These are phyloP conservation scores for Gaeumannomyces sp. DNA, from an alignment of 2,329 filamentous ascomycete genomes.

Conservation along the genomic window DNA sequence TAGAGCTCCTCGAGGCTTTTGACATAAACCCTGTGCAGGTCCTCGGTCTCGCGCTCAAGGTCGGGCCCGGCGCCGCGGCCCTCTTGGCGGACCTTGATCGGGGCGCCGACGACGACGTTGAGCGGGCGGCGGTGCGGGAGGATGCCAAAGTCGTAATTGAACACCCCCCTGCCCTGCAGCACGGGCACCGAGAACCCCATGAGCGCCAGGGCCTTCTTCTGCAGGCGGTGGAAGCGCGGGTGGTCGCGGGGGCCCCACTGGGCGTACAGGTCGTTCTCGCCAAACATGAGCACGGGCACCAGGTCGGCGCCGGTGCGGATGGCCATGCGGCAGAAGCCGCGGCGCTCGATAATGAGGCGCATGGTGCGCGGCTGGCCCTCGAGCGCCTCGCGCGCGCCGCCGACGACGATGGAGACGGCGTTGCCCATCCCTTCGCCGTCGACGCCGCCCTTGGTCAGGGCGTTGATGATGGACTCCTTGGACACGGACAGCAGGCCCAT, in stretches of 20 bases:
- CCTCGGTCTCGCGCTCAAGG: conserved; percentile 68
- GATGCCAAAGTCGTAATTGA: conserved; percentile 95
- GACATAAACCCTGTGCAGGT: conserved; percentile 74
- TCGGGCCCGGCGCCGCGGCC: conserved; percentile 46
- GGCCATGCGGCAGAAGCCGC: conserved; percentile 91
- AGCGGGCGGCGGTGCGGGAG: conserved; percentile 88
- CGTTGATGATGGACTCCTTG: conserved; percentile 84
- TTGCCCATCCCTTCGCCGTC: conserved; percentile 83
- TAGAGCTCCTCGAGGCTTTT: conserved; percentile 67
- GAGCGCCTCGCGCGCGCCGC: conserved; percentile 85
- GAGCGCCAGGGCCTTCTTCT: conserved; percentile 76
- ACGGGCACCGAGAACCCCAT: conserved; percentile 91
- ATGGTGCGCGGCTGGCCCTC: conserved; percentile 76
- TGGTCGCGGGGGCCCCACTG: conserved; percentile 74
- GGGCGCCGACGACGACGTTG: conserved; percentile 82
- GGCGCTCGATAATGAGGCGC: conserved; percentile 70
- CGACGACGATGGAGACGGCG: conserved; percentile 93
- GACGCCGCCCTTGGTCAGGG: conserved; percentile 70
- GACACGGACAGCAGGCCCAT: conserved; percentile 87
- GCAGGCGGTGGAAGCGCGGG: conserved; percentile 71
- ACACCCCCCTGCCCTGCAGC: conserved; percentile 84
- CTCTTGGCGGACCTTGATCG: conserved; percentile 61
- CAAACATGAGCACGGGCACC: conserved; percentile 86
- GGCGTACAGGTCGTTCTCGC: conserved; percentile 94
- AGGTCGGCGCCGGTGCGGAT: conserved; percentile 88